Base-by-base conservation (phyloP, 1,284 basidiomycete genomes). In the Cutaneotrichosporon arboriforme region DNA sequence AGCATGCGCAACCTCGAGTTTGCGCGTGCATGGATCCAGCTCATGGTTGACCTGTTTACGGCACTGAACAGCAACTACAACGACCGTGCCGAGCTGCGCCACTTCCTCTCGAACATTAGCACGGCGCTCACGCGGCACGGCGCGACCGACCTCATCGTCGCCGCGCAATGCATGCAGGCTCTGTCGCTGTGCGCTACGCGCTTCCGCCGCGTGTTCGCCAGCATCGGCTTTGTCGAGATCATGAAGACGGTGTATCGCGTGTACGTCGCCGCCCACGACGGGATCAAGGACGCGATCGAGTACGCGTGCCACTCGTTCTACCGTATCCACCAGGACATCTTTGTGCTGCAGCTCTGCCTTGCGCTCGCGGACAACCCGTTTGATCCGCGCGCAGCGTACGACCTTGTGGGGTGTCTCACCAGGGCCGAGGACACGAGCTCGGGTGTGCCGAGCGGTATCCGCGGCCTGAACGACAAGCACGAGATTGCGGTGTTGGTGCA, bases 41-140 rank as follows among this genome's bases (percentile, higher is more conserved):
- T 88, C 26, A 77, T 86, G n/a, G 80, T 81, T 4, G 83, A 86
- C 61, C 77, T 88, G 8, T 88, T 89, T 65, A 79, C 82, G 15
- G 83, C 81, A 2, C 81, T 88, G 77, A 84, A 86, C n/a, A 77
- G 86, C 21, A 85, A 87, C 72, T 78, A 87, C 53, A 87, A 81
- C 63, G 85, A 87, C 62, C 78, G 84, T n/a, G 79, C 79, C 36
- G 87, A 90, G 62, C 74, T 90, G 18, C 80, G 81, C 1, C 70
- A 84, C 38, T 79, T 87, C 21, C 72, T 88, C 34, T 83, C 86
- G 64, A 86, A 85, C 15, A 70, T 88, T 21, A 85, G 84, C 63
- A 78, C 79, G 2, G 84, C 87, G 41, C 69, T 90, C 14, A 69
- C 83, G 14, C 73, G 75, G 2, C 86, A 88, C 71, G 84, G 84